These are phyloP conservation scores for Lasiosphaeriaceae sp. DNA, from an alignment of 495 filamentous ascomycete genomes.

Conservation along the genomic window DNA sequence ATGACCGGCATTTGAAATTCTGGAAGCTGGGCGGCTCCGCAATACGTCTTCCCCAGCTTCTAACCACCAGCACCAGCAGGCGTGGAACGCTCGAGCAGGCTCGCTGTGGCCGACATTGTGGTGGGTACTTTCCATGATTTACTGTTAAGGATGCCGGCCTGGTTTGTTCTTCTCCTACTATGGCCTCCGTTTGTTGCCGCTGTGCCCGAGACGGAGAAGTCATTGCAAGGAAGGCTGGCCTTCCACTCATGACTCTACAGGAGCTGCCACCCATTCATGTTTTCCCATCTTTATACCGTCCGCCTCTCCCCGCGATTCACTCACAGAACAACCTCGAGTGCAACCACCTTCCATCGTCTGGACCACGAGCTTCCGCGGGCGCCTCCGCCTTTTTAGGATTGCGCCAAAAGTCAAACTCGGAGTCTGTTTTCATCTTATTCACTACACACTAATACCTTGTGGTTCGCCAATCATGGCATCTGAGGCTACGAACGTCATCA, in stretches of 20 bases:
- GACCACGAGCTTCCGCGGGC: background rate
- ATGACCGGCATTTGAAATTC: too few species aligned
- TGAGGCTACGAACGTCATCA: background rate
- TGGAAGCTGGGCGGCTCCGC: too few species aligned
- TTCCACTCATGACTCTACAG: background rate
- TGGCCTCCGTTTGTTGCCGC: too few species aligned
- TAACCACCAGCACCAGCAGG: too few species aligned
- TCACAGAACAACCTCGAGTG: background rate
- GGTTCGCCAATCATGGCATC: background rate
- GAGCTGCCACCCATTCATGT: background rate
- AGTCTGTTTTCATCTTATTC: background rate
- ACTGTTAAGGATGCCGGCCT: too few species aligned
- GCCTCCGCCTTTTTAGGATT: background rate
- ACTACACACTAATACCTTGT: background rate
- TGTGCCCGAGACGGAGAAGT: background rate
- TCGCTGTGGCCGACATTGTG: too few species aligned
- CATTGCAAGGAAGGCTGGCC: background rate
- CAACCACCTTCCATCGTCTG: background rate
- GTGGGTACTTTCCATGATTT: too few species aligned
- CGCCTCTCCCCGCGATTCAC: background rate
- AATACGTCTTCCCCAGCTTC: too few species aligned
- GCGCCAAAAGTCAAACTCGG: background rate
- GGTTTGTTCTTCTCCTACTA: too few species aligned
- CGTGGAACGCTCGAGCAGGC: too few species aligned
- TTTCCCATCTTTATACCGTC: background rate